Base-by-base conservation (phyloP, 495 filamentous ascomycete genomes). In the Coniosporium apollinis region DNA sequence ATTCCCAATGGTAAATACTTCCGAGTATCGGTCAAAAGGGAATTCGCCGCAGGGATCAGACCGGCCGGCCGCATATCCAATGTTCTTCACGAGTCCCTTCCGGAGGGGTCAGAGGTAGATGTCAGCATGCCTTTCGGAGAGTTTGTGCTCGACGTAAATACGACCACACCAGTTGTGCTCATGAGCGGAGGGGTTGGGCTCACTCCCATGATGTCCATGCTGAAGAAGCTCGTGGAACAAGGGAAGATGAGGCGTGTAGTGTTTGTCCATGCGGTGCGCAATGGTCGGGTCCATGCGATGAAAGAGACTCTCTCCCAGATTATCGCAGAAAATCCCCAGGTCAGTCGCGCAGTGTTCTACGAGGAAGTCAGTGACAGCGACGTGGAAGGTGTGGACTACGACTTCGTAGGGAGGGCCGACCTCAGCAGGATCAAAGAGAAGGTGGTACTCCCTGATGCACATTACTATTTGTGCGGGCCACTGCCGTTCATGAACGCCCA, bases 401-500 rank as follows among this genome's bases (percentile, higher is more conserved):
- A 75, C 38, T 53, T 65, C 42, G 52, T 47, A 5, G 70, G 69
- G 4, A 61, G 71, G 11, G 54, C 77, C 26, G 62, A 74, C 38
- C 50, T 81, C 21, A 54, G 61, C 29, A 58, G 75, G 43, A 18
- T 54, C 4, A 52, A 47, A 20, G 62, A 78, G 0, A 56, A 72
- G 42, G 30, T n/a, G 30, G 8, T n/a, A 8, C 8, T 32, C 7
- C 30, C 10, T 32, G 24, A 13, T 26, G 24, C 24, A 8, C 11
- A 32, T 14, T 84, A 81, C 50, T 83, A 67, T 49, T 54, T 79
- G 39, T 84, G 79, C 38, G 79, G 77, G 1, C 78, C 78, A 0
- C 61, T 60, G 26, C 34, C 42, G 5, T 83, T 82, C 58, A 85
- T 83, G 79, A 50, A 57, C 3, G 66, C 66, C 15, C 58, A 65